Evolutionary conservation across 1,284 basidiomycete genomes (phyloP), one percentile per base, ranked within the genome.

Genomic region (Taiwanofungus camphoratus): DNA sequence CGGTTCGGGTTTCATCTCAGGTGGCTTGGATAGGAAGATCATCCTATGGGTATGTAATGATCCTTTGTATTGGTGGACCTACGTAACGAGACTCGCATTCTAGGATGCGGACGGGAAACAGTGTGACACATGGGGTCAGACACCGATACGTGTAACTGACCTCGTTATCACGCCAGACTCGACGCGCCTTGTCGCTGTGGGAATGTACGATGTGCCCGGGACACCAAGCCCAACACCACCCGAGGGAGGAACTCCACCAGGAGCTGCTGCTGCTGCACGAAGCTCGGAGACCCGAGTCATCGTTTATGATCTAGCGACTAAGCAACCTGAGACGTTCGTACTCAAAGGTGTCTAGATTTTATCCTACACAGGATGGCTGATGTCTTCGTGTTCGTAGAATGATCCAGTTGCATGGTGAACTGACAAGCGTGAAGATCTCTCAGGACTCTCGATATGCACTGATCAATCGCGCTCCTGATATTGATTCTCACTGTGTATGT

Each of bases 391-490:
- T 27, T 9, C 36, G 46, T 54, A 89, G 85, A 54, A 79, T 81
- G 16, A 71, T 82, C 51, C 73, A 72, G 38, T 64, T 88, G 56
- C 76, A 84, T 34, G 83, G 85, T 39, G 88, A 93, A 60, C 70
- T 92, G 39, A 92, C 91, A 27, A 92, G 90, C 59, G 82, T 98
- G 54, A 86, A 86, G 62, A 76, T 96, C 40, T 92, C 93, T 12
- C 71, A 77, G 39, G 88, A 98, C 64, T 95, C 92, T 12, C 82
- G 81, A 50, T 92, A 82, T 56, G 89, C 88, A 2, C 71, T 99
- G 39, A 77, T 98, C 55, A 95, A 87, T 60, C 87, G 89, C 58
- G 76, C 87, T 30, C 88, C 89, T n/a, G 48, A 51, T 46, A 40
- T 42, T 36, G 50, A 48, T 27, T 48, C 52, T 3, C 45, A 42